Percentiles rank a stretch among this genome's conserved stretches.
Evolutionary conservation across 352 stramenopile species (phyloP).

Genomic region (Globisporangium yorkense): DNA sequence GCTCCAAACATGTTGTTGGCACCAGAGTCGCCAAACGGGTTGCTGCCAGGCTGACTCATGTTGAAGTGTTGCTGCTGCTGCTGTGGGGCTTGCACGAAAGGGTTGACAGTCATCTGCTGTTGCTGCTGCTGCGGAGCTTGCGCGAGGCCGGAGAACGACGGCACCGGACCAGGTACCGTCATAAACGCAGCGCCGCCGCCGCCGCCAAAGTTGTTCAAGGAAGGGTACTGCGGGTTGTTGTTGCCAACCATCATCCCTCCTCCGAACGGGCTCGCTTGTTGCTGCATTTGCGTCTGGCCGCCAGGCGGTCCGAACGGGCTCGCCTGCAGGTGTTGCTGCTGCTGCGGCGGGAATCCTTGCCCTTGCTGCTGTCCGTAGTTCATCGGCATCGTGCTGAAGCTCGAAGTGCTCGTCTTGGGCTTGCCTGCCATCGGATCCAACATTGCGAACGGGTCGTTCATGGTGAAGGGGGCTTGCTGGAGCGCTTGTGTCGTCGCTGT

Average conservation of each 20-base stretch:
- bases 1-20: constrained; percentile 30
- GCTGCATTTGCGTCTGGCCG: constrained; percentile 5
- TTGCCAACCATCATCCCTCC: constrained; percentile 20
- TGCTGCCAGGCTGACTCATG: constrained; percentile 42
- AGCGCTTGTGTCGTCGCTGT: not conserved
- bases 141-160: constrained; percentile 34
- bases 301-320: constrained; percentile 30
- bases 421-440: constrained; percentile 39
- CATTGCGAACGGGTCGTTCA: constrained; percentile 68
- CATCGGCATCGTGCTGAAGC: constrained; percentile 18
- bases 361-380: constrained; percentile 17
- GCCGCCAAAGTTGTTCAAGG: constrained; percentile 13
- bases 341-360: constrained; percentile 9
- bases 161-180: constrained; percentile 38
- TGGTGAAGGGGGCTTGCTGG: constrained; percentile 7
- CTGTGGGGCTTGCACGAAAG: constrained; percentile 24
- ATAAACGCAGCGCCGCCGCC: constrained; percentile 50
- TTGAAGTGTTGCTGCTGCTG: constrained; percentile 32
- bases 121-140: constrained; percentile 22
- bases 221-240: constrained; percentile 20
- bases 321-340: constrained; percentile 13
- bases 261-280: constrained; percentile 11
- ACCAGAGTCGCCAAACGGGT: constrained; percentile 11
- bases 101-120: constrained; percentile 7
- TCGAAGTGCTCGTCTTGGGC: constrained; percentile 17